These are phyloP conservation scores for Exobasidium rhododendri DNA, from an alignment of 1,284 basidiomycete species.

Conservation along the genomic window DNA sequence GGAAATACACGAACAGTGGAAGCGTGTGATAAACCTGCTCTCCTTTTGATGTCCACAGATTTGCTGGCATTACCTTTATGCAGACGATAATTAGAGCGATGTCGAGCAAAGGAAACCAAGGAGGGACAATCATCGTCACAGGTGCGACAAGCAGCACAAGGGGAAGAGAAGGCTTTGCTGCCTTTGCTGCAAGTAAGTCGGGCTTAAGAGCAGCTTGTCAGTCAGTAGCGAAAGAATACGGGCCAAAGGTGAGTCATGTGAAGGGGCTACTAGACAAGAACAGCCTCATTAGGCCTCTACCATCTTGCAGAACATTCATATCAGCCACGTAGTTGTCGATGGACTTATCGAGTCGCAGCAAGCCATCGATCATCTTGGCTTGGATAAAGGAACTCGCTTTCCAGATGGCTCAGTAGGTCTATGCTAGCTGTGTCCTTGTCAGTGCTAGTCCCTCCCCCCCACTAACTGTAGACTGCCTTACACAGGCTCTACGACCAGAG, in stretches of 20 bases:
- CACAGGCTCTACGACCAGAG: slow-evolving; percentile 28
- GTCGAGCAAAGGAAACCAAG: slow-evolving; percentile 10
- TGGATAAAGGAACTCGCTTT: slow-evolving; percentile 33
- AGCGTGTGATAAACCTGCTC: too few relatives aligned
- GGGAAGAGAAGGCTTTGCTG: slow-evolving; percentile 39
- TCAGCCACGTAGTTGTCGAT: slow-evolving; percentile 40
- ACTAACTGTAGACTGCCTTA: background rate
- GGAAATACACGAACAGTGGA: background rate
- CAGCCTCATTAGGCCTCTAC: background rate
- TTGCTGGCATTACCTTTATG: slow-evolving; percentile 36
- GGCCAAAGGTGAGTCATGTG: slow-evolving; percentile 14
- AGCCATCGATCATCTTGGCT: slow-evolving; percentile 28
- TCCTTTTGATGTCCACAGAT: slow-evolving; percentile 4
- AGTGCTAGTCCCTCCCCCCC: background rate
- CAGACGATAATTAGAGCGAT: slow-evolving; percentile 27
- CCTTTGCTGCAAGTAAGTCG: slow-evolving; percentile 36
- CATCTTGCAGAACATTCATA: slow-evolving; percentile 24
- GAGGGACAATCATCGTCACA: slow-evolving; percentile 37
- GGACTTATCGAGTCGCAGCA: slow-evolving; percentile 40
- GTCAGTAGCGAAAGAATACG: slow-evolving; percentile 36
- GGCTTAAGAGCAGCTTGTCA: slow-evolving; percentile 36
- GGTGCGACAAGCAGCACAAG: slow-evolving; percentile 36
- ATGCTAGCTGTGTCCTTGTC: background rate
- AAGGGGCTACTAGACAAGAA: background rate
- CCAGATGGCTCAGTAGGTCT: slow-evolving; percentile 25